Conservation (phyloP, 176 grass and related monocot species). For the Miscanthus lutarioriparius region DNA sequence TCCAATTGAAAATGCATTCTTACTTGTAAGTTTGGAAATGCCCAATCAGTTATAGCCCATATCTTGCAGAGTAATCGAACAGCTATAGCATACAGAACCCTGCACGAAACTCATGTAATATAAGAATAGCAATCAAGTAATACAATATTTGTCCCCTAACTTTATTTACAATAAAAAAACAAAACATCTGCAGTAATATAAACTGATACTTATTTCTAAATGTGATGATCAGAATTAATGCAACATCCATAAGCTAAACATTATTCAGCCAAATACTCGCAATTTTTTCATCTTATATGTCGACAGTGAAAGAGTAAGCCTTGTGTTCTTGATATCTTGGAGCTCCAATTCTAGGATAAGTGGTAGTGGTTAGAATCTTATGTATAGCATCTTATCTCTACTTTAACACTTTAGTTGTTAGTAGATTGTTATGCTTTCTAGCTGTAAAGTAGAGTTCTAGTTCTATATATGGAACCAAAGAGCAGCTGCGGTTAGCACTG, state of each 20-base stretch:
- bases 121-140: not conserved
- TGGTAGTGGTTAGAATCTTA: too few species aligned
- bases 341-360: too few species aligned
- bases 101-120: conserved; percentile 34
- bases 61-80: conserved; percentile 89
- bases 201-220: conserved; percentile 1
- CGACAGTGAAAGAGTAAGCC: too few species aligned
- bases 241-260: not conserved
- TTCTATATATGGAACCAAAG: too few species aligned
- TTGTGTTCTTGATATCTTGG: too few species aligned
- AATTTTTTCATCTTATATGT: not conserved
- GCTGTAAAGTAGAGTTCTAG: too few species aligned
- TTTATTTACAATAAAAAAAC: conserved; percentile 4
- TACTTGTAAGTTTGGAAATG: conserved; percentile 94
- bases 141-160: not conserved
- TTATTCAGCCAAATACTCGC: not conserved
- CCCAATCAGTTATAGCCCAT: conserved; percentile 71
- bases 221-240: not conserved
- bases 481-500: too few species aligned
- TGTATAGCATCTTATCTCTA: too few species aligned
- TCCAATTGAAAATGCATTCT: conserved; percentile 37
- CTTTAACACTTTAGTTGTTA: too few species aligned
- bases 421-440: too few species aligned
- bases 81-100: conserved; percentile 67
- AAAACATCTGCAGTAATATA: not conserved